Base-by-base conservation (phyloP, 1,139 yeast genomes). In the Yamadazyma pseudoaaseri region DNA sequence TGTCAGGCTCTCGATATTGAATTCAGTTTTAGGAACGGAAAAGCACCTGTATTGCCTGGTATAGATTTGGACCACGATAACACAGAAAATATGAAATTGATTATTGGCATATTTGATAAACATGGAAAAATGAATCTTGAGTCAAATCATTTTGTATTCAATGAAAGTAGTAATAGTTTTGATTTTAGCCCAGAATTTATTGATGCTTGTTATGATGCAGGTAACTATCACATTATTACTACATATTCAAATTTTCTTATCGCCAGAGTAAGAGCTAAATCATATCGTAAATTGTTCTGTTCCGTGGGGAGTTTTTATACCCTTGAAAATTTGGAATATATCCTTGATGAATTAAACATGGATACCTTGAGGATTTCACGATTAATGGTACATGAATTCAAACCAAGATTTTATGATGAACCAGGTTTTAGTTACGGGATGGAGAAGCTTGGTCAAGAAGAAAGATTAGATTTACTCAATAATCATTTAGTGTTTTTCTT, bases 1-100 rank as follows among this genome's bases (percentile, higher is more conserved):
- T 70, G 82, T 36, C 76, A 73, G 40, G 51, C 58, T 22, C 51
- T 67, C 34, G 90, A 84, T 48, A 68, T 73, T 40, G 81, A 75
- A 29, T 49, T 67, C 16, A 72, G 83, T 36, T 60, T 76, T 47
- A 70, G 77, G 41, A 54, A 67, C 22, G 89, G 90, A 2, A 73
- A 76, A 38, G 77, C 86, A 1, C 83, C 86, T 0, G 47, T 71
- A 9, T 63, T 81, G 15, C 62, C 68, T 44, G 69, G 62, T 26
- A 46, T 47, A 11, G 86, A 80, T 54, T 67, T 65, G 15, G 20
- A 29, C 3, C 20, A 36, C 7, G 26, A 35, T 9, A 23, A 41
- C 3, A 34, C 26, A 8, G 37, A 34, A 4, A 42, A 43, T 25
- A 26, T 43, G 18, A 29, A 20, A 9, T 23, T 24, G 13, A 14